phyloP scores from a whole-genome alignment of 352 stramenopile species.

The Globisporangium abappressorium region DNA sequence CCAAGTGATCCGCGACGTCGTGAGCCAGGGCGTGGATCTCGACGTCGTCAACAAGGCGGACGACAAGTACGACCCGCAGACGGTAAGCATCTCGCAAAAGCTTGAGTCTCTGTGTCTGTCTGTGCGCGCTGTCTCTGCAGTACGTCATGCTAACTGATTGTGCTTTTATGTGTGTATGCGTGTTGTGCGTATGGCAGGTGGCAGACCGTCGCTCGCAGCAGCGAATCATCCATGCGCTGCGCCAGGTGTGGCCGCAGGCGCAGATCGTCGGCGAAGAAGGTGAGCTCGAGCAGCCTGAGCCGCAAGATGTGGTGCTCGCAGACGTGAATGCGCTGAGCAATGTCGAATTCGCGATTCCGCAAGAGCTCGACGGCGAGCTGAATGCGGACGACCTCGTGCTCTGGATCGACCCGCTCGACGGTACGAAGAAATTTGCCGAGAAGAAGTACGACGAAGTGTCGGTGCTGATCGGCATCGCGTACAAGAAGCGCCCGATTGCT shows the following conservation, averaged over 20 bases:
- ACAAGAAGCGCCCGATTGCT: conserved; percentile 55
- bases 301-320: conserved; percentile 46
- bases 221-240: conserved; percentile 62
- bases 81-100: conserved; percentile 17
- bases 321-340: conserved; percentile 31
- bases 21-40: conserved; percentile 45
- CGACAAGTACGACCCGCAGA: conserved; percentile 74
- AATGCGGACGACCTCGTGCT: conserved; percentile 51
- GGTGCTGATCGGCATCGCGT: conserved; percentile 71
- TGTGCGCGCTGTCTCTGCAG: neutral
- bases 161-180: neutral
- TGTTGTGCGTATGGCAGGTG: conserved; percentile 19
- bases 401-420: conserved; percentile 78
- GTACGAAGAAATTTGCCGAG: conserved; percentile 75
- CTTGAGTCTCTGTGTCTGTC: too few species aligned
- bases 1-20: conserved; percentile 68
- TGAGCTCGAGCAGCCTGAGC: conserved; percentile 44
- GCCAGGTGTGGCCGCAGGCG: conserved; percentile 46
- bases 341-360: conserved; percentile 17
- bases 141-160: neutral
- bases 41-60: conserved; percentile 77
- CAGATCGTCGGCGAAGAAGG: conserved; percentile 71
- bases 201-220: conserved; percentile 74
- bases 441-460: conserved; percentile 75
- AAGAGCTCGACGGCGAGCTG: conserved; percentile 26